These are phyloP conservation scores for Phaffia rhodozyma DNA, from an alignment of 1,284 basidiomycete genomes.

Conservation along the genomic window DNA sequence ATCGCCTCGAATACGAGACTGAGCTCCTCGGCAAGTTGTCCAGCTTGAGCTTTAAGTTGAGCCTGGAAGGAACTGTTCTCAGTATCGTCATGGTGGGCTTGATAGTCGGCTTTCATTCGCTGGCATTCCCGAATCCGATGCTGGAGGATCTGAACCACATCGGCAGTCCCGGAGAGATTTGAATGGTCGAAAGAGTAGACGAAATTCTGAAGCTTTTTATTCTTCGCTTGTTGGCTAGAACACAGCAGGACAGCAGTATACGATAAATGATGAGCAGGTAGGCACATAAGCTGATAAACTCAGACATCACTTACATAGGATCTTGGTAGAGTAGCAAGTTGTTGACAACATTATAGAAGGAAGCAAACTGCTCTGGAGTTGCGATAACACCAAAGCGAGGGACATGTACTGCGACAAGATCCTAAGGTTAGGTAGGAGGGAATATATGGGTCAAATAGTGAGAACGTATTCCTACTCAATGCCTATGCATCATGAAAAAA, in stretches of 20 bases:
- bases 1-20: constrained; percentile 83
- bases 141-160: constrained; percentile 64
- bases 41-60: constrained; percentile 56
- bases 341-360: constrained; percentile 73
- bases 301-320: constrained; percentile 39
- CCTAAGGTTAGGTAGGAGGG: constrained; percentile 41
- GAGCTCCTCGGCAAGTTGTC: constrained; percentile 66
- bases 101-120: constrained; percentile 45
- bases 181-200: constrained; percentile 85
- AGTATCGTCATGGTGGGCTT: constrained; percentile 41
- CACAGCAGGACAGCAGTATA: background rate
- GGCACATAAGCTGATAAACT: background rate
- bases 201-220: constrained; percentile 68
- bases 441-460: background rate
- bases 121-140: constrained; percentile 52
- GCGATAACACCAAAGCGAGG: constrained; percentile 84
- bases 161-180: constrained; percentile 55
- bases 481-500: background rate
- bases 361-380: constrained; percentile 70
- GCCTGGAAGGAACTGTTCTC: constrained; percentile 49
- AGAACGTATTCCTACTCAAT: background rate
- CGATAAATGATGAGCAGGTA: background rate
- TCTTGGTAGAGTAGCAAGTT: constrained; percentile 81
- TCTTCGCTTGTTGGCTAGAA: constrained; percentile 49
- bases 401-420: constrained; percentile 65